Percentiles rank a stretch among this genome's conserved stretches.
These are phyloP conservation scores for Neurospora pannonica DNA, from an alignment of 495 filamentous ascomycete genomes.

Conservation along the genomic window DNA sequence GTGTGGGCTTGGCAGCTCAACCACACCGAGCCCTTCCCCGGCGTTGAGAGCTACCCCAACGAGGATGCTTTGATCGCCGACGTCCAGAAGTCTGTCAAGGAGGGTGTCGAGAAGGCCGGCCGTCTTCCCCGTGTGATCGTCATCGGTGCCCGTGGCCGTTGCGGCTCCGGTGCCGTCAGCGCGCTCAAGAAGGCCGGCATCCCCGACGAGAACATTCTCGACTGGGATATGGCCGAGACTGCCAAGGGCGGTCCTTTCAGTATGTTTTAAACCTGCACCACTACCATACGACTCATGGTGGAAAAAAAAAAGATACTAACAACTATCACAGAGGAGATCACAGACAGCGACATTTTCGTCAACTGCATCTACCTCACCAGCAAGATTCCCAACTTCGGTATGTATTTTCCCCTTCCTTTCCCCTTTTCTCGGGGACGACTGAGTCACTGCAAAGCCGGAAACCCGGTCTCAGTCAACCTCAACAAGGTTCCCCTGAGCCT, in stretches of 20 bases:
- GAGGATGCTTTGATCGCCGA: slow-evolving; percentile 63
- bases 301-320: neutral
- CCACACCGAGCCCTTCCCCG: slow-evolving; percentile 56
- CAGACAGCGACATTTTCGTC: slow-evolving; percentile 71
- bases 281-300: neutral
- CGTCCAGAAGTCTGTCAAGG: slow-evolving; percentile 62
- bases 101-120: slow-evolving; percentile 58
- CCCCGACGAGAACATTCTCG: slow-evolving; percentile 60
- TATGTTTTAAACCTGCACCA: slow-evolving; percentile 6
- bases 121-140: slow-evolving; percentile 46
- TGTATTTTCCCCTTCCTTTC: neutral
- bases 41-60: slow-evolving; percentile 66
- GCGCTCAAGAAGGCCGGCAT: slow-evolving; percentile 69
- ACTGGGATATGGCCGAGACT: slow-evolving; percentile 96
- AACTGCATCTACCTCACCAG: slow-evolving; percentile 82
- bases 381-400: slow-evolving; percentile 29
- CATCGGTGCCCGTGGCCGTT: slow-evolving; percentile 69
- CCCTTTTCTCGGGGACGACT: neutral
- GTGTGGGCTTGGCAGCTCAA: slow-evolving; percentile 84
- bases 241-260: slow-evolving; percentile 70
- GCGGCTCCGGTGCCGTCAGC: slow-evolving; percentile 77
- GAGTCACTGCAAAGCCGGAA: neutral
- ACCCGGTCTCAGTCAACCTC: neutral
- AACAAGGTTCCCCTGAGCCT: neutral
- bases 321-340: slow-evolving; percentile 53